A percentile compares a stretch with the other conserved stretches of the same genome.
Conservation (phyloP, 2,329 filamentous ascomycete species). For the Elsinoe necatrix region DNA sequence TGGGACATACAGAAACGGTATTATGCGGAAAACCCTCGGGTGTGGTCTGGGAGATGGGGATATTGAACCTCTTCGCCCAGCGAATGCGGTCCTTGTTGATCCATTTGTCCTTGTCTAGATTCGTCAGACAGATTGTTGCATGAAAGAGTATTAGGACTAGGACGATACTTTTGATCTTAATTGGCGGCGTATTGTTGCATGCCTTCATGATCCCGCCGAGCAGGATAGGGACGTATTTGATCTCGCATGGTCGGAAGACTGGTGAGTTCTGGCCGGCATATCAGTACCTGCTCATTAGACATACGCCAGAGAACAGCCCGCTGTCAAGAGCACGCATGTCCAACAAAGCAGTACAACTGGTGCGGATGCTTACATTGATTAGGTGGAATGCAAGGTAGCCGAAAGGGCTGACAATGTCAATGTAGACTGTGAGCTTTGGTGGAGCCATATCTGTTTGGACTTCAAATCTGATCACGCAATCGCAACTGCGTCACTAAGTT, state of each 20-base stretch:
- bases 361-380: slow-evolving; percentile 37
- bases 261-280: slow-evolving; percentile 41
- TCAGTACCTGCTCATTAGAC: no score
- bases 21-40: slow-evolving; percentile 47
- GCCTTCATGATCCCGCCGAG: slow-evolving; percentile 52
- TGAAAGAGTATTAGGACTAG: background rate
- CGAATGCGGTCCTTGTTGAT: slow-evolving; percentile 46
- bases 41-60: slow-evolving; percentile 41
- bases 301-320: no score
- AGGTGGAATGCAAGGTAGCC: slow-evolving; percentile 52
- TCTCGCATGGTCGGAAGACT: slow-evolving; percentile 46
- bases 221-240: slow-evolving; percentile 52
- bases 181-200: slow-evolving; percentile 46
- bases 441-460: slow-evolving; percentile 32
- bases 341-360: background rate
- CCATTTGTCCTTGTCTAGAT: slow-evolving; percentile 51
- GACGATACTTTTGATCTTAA: slow-evolving; percentile 47
- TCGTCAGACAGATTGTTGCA: background rate
- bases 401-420: slow-evolving; percentile 54
- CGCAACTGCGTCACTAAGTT: background rate
- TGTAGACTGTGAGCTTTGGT: slow-evolving; percentile 48
- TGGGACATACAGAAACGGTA: slow-evolving; percentile 35
- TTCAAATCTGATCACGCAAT: slow-evolving; percentile 1
- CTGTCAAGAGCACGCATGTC: background rate
- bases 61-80: slow-evolving; percentile 45